Evolutionary conservation across 2,329 filamentous ascomycete genomes (phyloP), one percentile per base, ranked within the genome.

Genomic region (Penicillium concentricum): DNA sequence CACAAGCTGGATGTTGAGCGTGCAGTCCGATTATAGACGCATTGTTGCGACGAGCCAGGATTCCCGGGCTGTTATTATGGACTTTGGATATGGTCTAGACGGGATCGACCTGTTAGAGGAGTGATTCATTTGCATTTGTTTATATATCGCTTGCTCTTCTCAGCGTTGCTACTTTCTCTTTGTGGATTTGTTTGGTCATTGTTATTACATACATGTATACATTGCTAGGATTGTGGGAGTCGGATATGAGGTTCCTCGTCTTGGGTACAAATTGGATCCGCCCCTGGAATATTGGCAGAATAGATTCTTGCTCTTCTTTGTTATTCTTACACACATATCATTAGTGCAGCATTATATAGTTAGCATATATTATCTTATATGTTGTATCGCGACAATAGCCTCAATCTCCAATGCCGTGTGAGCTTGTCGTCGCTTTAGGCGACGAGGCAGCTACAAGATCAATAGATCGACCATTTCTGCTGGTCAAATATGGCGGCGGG

Each of bases 21-120:
- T 94, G 50, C 97, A 97, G 81, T 92, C 90, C 61, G 93, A 99
- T 72, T 97, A 97, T 74, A 84, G 93, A 57, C 86, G 94, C 60
- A 94, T 99, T 61, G 90, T 99, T 60, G 94, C 91, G 67, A 96
- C 93, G 0, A 94, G 92, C 48, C 94, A 99, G 75, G 92, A 97
- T 69, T 90, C 92, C 34, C 88, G 95, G 71, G 92, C 95, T 50
- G 78, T 97, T 57, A 89, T 99, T 58, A 88, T 97, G 82, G 94
- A 99, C 77, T 99, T 97, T 78, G 94, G 85, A 16, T 83, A 83
- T 67, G 77, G 79, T 18, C 74, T 85, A 53, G 73, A 81, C 58
- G 82, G 81, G 30, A 78, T 82, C 58, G 80, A 84, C 30, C 66
- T 82, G 58, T 70, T 85, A 56, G 76, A 79, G 59, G 76, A 72